Evolutionary conservation across 306 rosid species (phyloP).

Genomic region (Prunus armeniaca): DNA sequence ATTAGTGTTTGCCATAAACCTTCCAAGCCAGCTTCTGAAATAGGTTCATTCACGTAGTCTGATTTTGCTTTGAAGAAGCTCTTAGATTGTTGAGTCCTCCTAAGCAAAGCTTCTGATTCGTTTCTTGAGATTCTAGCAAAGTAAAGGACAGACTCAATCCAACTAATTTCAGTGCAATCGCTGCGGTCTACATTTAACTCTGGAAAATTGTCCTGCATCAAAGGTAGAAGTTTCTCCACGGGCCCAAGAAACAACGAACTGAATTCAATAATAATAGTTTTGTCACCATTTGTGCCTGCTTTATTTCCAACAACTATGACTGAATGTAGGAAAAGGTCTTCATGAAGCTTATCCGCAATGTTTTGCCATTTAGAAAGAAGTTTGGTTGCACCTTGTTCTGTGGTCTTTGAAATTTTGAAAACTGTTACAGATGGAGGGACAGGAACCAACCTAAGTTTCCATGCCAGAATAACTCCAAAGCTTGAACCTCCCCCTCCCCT

Average conservation of each 20-base stretch:
- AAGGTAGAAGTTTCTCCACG: slow-evolving; percentile 35
- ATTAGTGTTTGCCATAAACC: slow-evolving; percentile 44
- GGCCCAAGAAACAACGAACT: slow-evolving; percentile 54
- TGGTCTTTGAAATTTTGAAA: slow-evolving; percentile 39
- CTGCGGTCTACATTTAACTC: slow-evolving; percentile 44
- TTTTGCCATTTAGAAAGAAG: slow-evolving; percentile 52
- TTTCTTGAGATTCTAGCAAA: slow-evolving; percentile 44
- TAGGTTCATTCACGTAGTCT: slow-evolving; percentile 53
- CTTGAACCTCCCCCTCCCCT: slow-evolving; percentile 52
- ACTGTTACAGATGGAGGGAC: slow-evolving; percentile 54
- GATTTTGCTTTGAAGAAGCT: slow-evolving; percentile 68
- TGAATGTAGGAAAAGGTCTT: slow-evolving; percentile 45
- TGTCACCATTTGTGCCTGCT: slow-evolving; percentile 25
- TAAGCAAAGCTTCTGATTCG: slow-evolving; percentile 48
- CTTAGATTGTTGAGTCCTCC: slow-evolving; percentile 36
- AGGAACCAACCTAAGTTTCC: slow-evolving; percentile 56
- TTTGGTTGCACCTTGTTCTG: slow-evolving; percentile 49
- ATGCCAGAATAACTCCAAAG: slow-evolving; percentile 58
- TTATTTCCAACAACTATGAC: slow-evolving; percentile 28
- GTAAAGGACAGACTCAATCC: slow-evolving; percentile 64
- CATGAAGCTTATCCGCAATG: slow-evolving; percentile 39
- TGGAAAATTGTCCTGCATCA: slow-evolving; percentile 49
- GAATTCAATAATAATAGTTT: slow-evolving; percentile 51
- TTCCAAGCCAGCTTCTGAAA: slow-evolving; percentile 45
- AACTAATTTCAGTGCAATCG: slow-evolving; percentile 54